Evolutionary conservation across 345 rosid genomes (phyloP), one percentile per base, ranked within the genome.

Genomic region (sweet orange (Citrus sinensis)): DNA sequence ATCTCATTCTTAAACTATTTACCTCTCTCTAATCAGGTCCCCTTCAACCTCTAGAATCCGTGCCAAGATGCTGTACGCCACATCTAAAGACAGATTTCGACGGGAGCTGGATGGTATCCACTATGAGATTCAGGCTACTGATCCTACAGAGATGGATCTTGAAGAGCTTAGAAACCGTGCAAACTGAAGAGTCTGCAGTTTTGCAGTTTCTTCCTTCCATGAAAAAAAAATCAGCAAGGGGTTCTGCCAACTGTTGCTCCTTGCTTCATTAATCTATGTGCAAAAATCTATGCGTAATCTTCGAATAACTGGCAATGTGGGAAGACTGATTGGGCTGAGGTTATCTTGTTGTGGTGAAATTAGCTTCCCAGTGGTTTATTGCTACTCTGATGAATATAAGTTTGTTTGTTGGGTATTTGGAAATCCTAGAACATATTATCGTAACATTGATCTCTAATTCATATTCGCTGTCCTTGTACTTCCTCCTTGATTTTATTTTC

Each of bases 101-200:
- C 79, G 90, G 79, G 97, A 92, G 84, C 90, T 92, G 10, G 88
- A 92, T 59, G 97, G 97, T 42, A 76, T 92, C 79, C 97, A 92
- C 79, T 91, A 91, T 51, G 93, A 89, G 86, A 88, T 92, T 83
- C 97, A 92, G 87, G 97, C 95, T 17, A 91, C 95, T 79, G 97
- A 92, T 83, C 89, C 91, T 75, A 88, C 95, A 1, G 97, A 92
- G 82, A 90, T 92, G 90, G 92, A 91, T 79, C 91, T 91, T 51
- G 90, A 92, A 42, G 93, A 91, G 62, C 8, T 89, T 64, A 85
- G 84, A 75, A 94, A 89, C 35, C 91, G 90, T 63, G 94, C 93
- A n/a, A 84, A 89, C 75, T 92, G 67, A 87, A 46, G 37, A 8
- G 40, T 66, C 14, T 7, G 14, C 8, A 13, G 22, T 65, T 67